Evolutionary conservation across 768 basidiomycete species (phyloP), one percentile per base, ranked within the genome.

Genomic region (Leucosporidium yakuticum): DNA sequence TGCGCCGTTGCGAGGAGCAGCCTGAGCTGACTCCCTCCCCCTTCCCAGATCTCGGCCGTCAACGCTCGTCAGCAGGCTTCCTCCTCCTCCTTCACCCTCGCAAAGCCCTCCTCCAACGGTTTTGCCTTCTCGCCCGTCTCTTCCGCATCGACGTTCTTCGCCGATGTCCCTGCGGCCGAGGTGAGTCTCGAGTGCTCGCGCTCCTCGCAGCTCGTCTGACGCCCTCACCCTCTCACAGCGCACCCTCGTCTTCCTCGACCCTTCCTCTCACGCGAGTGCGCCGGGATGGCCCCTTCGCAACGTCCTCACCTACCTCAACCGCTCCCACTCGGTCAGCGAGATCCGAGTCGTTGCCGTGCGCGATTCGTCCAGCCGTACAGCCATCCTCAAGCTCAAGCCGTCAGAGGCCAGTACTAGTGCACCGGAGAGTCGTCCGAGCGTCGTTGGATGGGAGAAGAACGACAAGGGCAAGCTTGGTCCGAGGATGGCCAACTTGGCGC

Each of bases 371-470:
- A 32, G 23, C 25, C 48, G 14, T 4, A 25, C 27, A 1, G 23
- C 67, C 61, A 48, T 39, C 21, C 29, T 64, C 21, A 25, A 59
- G 3, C 57, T 59, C 15, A 49, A 65, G 17, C 47, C 19, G 8
- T 27, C 31, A 9, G 51, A 53, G 4, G 51, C 51, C 21, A 23
- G 51, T 20, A 62, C 48, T 23, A 44, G 29, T 25, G 23, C 14
- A 25, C 20, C 34, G 27, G 59, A 27, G 39, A 65, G 36, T 0
- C 62, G 66, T n/a, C 88, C 89, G 0, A 80, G 81, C 14, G 88
- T 91, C 0, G 88, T 95, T 0, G 96, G 95, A 9, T 99, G 96
- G 96, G 95, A 98, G 81, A 91, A 90, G 82, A 94, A 91, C 78
- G 83, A 81, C 25, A 84, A 85, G 76, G 93, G 92, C 25, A 94